Evolutionary conservation across 2,329 filamentous ascomycete genomes (phyloP).

Genomic region (Colletotrichum cuscutae): DNA sequence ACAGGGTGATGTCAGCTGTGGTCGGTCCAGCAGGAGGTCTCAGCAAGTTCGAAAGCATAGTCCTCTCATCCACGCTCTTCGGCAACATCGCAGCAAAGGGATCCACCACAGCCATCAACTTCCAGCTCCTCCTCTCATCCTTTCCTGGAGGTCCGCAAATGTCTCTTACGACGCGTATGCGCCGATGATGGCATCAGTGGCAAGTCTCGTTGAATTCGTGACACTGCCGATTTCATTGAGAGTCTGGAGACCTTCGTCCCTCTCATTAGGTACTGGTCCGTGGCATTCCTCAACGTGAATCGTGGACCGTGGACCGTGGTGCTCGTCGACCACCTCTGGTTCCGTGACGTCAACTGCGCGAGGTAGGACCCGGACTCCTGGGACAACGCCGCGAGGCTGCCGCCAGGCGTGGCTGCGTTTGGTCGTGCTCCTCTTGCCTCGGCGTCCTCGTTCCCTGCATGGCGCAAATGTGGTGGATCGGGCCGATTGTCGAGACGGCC

Average conservation of each 20-base stretch:
- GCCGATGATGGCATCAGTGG: neutral
- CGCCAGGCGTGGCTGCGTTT: slow-evolving; percentile 59
- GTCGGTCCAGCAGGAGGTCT: too few species aligned
- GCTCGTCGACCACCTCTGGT: neutral
- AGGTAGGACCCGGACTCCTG: neutral
- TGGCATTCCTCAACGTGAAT: neutral
- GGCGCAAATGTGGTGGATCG: slow-evolving; percentile 68
- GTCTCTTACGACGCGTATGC: neutral
- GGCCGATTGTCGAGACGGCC: slow-evolving; percentile 66
- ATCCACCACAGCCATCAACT: neutral
- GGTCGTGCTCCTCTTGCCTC: slow-evolving; percentile 54
- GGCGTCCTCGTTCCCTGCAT: slow-evolving; percentile 67
- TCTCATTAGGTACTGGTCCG: neutral
- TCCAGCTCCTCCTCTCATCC: neutral
- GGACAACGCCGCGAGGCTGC: slow-evolving; percentile 51
- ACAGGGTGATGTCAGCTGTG: too few species aligned
- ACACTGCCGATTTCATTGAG: neutral
- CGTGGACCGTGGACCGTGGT: neutral
- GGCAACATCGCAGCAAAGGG: neutral
- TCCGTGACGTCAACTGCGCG: neutral
- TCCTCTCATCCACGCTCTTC: too few species aligned
- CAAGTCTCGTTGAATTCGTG: neutral
- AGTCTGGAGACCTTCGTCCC: neutral
- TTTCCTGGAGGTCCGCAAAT: neutral
- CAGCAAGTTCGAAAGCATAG: too few species aligned